These are phyloP conservation scores for Cryptococcus maquisensis DNA, from an alignment of 1,284 basidiomycete species.

Conservation along the genomic window DNA sequence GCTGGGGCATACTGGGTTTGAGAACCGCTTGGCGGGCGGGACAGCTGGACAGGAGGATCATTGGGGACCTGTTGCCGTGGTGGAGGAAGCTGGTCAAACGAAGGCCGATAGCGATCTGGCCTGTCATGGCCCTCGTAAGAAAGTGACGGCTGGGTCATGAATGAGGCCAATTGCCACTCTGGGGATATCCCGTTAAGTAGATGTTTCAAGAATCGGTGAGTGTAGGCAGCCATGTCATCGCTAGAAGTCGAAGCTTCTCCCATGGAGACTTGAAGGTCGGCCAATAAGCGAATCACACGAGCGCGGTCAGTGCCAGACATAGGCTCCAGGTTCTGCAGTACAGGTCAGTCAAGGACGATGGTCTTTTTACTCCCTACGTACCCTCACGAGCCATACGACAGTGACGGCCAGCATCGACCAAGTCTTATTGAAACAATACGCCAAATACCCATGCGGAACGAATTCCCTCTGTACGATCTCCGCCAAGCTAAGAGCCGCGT, in stretches of 20 bases:
- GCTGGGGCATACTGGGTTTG: neutral
- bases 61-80: too few relatives aligned
- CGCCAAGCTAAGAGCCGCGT: constrained; percentile 20
- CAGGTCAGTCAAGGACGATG: neutral
- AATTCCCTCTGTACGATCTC: constrained; percentile 24
- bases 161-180: constrained; percentile 6
- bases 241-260: constrained; percentile 15
- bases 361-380: neutral
- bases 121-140: neutral
- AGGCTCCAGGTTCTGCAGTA: constrained; percentile 22
- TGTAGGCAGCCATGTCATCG: constrained; percentile 32
- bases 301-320: constrained; percentile 21
- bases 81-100: too few relatives aligned
- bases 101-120: neutral
- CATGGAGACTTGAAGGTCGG: constrained; percentile 14
- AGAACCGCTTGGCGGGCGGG: too few relatives aligned
- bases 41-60: too few relatives aligned
- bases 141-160: neutral
- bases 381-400: constrained; percentile 28
- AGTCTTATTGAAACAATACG: constrained; percentile 22
- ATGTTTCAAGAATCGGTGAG: constrained; percentile 26
- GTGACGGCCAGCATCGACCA: constrained; percentile 27
- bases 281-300: constrained; percentile 16
- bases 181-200: constrained; percentile 16
- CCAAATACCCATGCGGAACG: constrained; percentile 19